A percentile compares a stretch with the other conserved stretches of the same genome.
These are phyloP conservation scores for Phytomonas sp. DNA, from an alignment of 208 protist genomes.

Conservation along the genomic window DNA sequence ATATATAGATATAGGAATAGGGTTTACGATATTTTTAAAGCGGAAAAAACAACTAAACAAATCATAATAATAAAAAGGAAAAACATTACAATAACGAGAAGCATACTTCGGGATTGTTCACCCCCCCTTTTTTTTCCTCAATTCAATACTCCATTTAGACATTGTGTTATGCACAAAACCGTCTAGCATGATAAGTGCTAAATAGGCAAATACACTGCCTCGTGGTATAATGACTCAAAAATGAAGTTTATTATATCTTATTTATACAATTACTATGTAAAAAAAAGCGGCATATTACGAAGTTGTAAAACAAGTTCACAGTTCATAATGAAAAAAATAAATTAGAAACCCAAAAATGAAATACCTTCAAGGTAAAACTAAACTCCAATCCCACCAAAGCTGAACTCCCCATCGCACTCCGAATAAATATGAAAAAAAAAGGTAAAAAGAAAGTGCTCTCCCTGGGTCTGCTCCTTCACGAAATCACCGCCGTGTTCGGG, in stretches of 20 bases:
- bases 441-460: not conserved
- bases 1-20: not conserved
- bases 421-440: not conserved
- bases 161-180: not conserved
- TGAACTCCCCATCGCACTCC: not conserved
- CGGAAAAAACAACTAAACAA: not conserved
- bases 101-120: not conserved
- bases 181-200: not conserved
- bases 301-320: not conserved
- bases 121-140: not conserved
- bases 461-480: not conserved
- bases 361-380: not conserved
- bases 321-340: not conserved
- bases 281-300: constrained; percentile 13
- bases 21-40: not conserved
- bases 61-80: not conserved
- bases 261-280: constrained; percentile 9
- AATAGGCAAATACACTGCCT: not conserved
- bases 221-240: not conserved
- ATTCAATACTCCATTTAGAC: not conserved
- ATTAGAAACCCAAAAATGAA: not conserved
- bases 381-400: not conserved
- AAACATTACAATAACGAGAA: not conserved
- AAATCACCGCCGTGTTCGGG: too few relatives aligned
- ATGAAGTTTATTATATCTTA: not conserved